Evolutionary conservation across 371 early-diverging fungal species (phyloP), one percentile per base, ranked within the genome.

Genomic region (Encephalitozoon intestinalis): DNA sequence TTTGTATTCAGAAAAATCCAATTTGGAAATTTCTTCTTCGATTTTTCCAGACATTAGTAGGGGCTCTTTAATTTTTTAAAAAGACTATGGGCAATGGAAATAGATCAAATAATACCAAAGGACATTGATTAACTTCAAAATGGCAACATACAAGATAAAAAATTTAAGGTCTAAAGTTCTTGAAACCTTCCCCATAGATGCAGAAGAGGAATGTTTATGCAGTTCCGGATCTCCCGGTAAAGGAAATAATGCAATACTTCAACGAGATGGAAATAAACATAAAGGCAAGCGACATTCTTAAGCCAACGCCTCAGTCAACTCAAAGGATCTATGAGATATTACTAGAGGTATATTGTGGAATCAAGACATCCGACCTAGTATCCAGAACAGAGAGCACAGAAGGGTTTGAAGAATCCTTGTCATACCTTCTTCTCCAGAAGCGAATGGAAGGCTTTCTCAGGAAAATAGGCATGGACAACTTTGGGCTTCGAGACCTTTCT

Each of bases 221-320:
- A 28, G 64, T 80, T 8, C 73, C 74, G 0, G 64, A 76, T 66
- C 67, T 80, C 34, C 67, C 81, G 6, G 28, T 64, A 30, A 72
- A 72, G 54, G 76, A 81, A 11, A 73, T 81, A 25, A 53, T 77
- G 4, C 37, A 67, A 11, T 81, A 81, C 51, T 77, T 74, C 64
- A 65, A 9, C 15, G 81, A 81, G 26, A 63, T 81, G 28, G 65
- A 74, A 5, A 81, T 81, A 43, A 43, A 73, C 4, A 49, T 81
- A 25, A 64, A 77, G 51, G 64, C 66, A 70, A 41, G 49, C 8
- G 76, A 81, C 26, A 51, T 81, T 18, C 41, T 74, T 18, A 81
- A 77, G 51, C 81, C 81, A 46, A 66, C 70, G 1, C 21, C 54
- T 1, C 28, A 39, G 11, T 63, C 67, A 23, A 25, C 63, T 12